Conservation (phyloP, 2,329 filamentous ascomycete genomes). For the Chaetomium sp. region DNA sequence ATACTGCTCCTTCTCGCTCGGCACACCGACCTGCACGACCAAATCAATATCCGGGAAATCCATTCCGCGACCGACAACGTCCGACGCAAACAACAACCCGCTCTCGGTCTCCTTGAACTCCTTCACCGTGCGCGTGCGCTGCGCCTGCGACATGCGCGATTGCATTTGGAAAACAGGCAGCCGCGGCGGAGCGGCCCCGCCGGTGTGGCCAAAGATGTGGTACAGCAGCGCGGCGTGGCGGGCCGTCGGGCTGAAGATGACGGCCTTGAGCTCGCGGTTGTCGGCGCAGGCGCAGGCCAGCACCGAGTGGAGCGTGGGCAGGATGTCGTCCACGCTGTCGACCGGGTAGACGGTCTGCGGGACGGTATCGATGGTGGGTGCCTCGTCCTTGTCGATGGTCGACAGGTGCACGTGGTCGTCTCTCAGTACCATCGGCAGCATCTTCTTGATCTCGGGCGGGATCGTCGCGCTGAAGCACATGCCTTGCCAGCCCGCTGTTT, state of each 20-base stretch:
- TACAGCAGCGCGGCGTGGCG: conserved; percentile 46
- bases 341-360: conserved; percentile 65
- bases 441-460: conserved; percentile 67
- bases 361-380: conserved; percentile 68
- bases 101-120: conserved; percentile 47
- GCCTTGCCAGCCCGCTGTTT: conserved; percentile 55
- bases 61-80: conserved; percentile 66
- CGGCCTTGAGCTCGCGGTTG: conserved; percentile 65
- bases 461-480: conserved; percentile 86
- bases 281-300: conserved; percentile 40
- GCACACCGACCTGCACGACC: conserved; percentile 53
- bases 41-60: conserved; percentile 53
- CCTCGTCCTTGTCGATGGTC: conserved; percentile 68
- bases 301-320: conserved; percentile 50
- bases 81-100: conserved; percentile 59
- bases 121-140: conserved; percentile 54
- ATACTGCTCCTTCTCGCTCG: conserved; percentile 50
- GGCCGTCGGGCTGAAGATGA: conserved; percentile 67
- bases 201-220: conserved; percentile 34
- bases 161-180: conserved; percentile 42
- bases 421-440: conserved; percentile 63
- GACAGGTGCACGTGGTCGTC: conserved; percentile 73
- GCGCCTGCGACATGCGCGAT: conserved; percentile 44
- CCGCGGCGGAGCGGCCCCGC: conserved; percentile 30
- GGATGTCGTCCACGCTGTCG: conserved; percentile 64